Base-by-base conservation (phyloP, 2,329 filamentous ascomycete species). In the Fusarium cyanostomum region DNA sequence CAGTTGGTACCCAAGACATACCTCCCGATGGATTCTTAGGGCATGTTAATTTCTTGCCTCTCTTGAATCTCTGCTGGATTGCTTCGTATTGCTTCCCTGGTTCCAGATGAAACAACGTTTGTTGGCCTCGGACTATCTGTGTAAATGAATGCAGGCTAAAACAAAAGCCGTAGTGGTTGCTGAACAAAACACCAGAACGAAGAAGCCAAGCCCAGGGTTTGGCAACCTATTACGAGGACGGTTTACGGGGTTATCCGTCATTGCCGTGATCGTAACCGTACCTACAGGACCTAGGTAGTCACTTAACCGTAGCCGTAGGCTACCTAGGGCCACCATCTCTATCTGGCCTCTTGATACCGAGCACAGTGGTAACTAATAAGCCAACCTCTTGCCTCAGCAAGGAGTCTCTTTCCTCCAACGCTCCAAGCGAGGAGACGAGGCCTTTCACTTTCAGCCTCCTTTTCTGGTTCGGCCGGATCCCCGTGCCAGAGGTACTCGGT, bases 381-480 rank as follows among this genome's bases (percentile, higher is more conserved):
- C 21, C 21, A 21, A 21, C 24, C 18, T 55, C 13, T 42, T 27
- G 31, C 37, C 31, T 26, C 21, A 8, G 18, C 21, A 21, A 21
- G 4, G 21, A 21, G 21, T 21, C 21, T 21, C 21, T 21, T 6
- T 21, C 35, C 62, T 62, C 58, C 58, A 53, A 52, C 53, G 38
- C 58, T 59, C 42, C 21, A 35, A 34, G 13, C 21, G 26, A 34
- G 13, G 42, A 55, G 59, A 56, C 56, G 55, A 56, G 60, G 51
- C 38, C 37, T 49, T 43, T 60, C 60, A 61, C 60, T 65, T 59
- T 62, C 43, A 66, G 62, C 62, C 62, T 64, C 62, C 62, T 49
- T 62, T 56, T 52, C 42, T 42, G 56, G 41, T 57, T 59, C 57
- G 62, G 62, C 39, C 57, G 46, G 56, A 43, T 26, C 56, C 44